These are phyloP conservation scores for Fraxinus baroniana DNA, from an alignment of 305 asterid genomes.

Conservation along the genomic window DNA sequence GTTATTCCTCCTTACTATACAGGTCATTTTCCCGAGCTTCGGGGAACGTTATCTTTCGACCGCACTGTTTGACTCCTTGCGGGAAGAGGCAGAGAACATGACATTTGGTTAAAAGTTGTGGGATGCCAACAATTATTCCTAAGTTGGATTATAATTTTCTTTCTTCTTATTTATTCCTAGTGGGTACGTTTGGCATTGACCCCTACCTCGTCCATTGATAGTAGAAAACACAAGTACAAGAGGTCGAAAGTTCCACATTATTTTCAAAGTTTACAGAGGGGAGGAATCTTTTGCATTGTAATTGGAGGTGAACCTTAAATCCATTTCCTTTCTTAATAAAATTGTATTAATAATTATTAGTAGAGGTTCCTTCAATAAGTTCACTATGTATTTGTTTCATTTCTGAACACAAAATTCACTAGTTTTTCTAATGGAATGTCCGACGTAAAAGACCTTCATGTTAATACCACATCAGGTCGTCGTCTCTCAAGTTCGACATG, in stretches of 20 bases:
- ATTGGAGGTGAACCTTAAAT: neutral
- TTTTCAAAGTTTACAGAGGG: neutral
- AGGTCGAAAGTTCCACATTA: neutral
- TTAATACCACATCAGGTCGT: neutral
- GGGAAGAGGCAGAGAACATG: slow-evolving; percentile 34
- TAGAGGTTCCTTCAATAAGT: neutral
- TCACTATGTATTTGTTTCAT: neutral
- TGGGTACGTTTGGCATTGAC: neutral
- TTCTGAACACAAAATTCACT: neutral
- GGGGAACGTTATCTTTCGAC: slow-evolving; percentile 50
- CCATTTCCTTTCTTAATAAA: neutral
- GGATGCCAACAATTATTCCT: neutral
- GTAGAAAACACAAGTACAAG: neutral
- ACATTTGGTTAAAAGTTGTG: slow-evolving; percentile 16
- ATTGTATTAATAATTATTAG: neutral
- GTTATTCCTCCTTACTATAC: neutral
- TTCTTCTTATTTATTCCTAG: neutral
- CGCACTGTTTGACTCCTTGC: slow-evolving; percentile 31
- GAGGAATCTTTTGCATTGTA: neutral
- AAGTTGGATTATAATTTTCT: neutral
- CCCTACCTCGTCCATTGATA: neutral
- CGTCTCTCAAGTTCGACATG: neutral
- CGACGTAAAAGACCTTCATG: neutral
- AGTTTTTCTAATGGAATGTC: neutral
- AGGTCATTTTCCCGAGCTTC: slow-evolving; percentile 36